Percentiles rank a stretch among this genome's conserved stretches.
These are phyloP conservation scores for Fusarium sp. DNA, from an alignment of 2,329 filamentous ascomycete species.

Conservation along the genomic window DNA sequence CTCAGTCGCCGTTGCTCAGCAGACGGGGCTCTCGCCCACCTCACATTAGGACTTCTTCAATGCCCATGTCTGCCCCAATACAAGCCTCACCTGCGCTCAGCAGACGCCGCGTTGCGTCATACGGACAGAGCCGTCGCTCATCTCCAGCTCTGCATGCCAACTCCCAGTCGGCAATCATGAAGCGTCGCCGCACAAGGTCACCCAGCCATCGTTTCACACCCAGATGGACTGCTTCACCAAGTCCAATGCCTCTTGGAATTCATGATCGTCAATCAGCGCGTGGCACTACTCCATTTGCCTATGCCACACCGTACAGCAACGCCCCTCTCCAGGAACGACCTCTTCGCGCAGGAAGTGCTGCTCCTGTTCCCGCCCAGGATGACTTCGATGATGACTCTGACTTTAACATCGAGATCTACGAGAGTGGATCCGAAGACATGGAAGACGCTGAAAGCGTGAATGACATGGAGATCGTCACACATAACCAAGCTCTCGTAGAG, in stretches of 20 bases:
- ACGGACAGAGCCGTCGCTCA: conserved; percentile 48
- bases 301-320: conserved; percentile 78
- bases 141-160: conserved; percentile 44
- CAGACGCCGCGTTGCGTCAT: conserved; percentile 59
- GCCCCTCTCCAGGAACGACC: conserved; percentile 57
- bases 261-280: conserved; percentile 50
- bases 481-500: conserved; percentile 30
- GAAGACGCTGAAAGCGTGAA: conserved; percentile 41
- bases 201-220: conserved; percentile 66
- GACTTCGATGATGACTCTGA: conserved; percentile 50
- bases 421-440: conserved; percentile 49
- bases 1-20: conserved; percentile 52
- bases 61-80: conserved; percentile 55
- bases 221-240: conserved; percentile 62
- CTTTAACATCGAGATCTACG: conserved; percentile 50
- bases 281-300: conserved; percentile 70
- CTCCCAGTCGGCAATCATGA: conserved; percentile 48
- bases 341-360: conserved; percentile 43
- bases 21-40: conserved; percentile 57
- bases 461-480: conserved; percentile 43
- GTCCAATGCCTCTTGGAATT: conserved; percentile 50
- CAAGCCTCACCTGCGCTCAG: conserved; percentile 52
- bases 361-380: conserved; percentile 43
- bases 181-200: conserved; percentile 67
- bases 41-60: conserved; percentile 61